These are phyloP conservation scores for Hippophae rhamnoides DNA, from an alignment of 306 rosid species.

Conservation along the genomic window DNA sequence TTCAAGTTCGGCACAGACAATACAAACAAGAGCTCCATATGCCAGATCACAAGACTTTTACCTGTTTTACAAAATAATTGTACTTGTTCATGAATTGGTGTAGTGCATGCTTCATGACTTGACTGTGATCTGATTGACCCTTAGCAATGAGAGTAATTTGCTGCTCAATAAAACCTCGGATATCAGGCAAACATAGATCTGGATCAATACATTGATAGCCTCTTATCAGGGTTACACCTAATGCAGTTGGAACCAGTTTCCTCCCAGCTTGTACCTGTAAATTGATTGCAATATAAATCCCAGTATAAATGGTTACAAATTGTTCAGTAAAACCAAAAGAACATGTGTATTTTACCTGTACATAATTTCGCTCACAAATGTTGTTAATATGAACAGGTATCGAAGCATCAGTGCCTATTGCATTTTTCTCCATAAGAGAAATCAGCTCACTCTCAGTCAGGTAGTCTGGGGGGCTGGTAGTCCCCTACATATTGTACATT, in stretches of 20 bases:
- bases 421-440: constrained; percentile 93
- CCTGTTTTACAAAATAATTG: constrained; percentile 87
- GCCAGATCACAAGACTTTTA: constrained; percentile 18
- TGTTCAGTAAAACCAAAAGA: neutral
- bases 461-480: constrained; percentile 75
- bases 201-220: constrained; percentile 95
- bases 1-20: constrained; percentile 11
- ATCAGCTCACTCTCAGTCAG: constrained; percentile 92
- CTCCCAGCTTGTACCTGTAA: constrained; percentile 92
- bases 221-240: constrained; percentile 81
- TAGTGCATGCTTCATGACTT: constrained; percentile 78
- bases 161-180: constrained; percentile 97
- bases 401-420: constrained; percentile 96
- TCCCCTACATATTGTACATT: constrained; percentile 52
- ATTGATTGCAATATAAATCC: constrained; percentile 21
- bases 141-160: constrained; percentile 84
- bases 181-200: constrained; percentile 96
- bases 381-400: constrained; percentile 92
- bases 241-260: constrained; percentile 72
- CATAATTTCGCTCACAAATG: constrained; percentile 93
- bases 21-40: neutral
- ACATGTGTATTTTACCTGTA: constrained; percentile 48
- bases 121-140: constrained; percentile 75
- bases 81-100: constrained; percentile 82
- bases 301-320: constrained; percentile 6